Conservation (phyloP, 768 basidiomycete species). For the Clavulina sp. region DNA sequence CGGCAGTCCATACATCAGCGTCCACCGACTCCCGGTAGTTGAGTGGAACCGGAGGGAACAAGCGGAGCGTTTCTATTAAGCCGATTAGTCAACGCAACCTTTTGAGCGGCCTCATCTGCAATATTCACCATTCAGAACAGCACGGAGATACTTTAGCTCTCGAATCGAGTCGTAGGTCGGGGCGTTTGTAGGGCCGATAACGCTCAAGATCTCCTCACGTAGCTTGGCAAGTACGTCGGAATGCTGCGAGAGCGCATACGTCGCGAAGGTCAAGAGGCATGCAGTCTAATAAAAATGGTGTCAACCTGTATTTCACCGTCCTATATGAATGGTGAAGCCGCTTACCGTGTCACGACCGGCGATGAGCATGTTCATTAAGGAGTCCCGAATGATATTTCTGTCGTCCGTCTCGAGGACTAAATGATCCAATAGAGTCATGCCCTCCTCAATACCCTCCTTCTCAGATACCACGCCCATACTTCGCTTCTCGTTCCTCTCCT, state of each 20-base stretch:
- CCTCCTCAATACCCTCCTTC: no score
- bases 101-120: no score
- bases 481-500: constrained; percentile 20
- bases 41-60: constrained; percentile 31
- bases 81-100: neutral
- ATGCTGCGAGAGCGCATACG: constrained; percentile 38
- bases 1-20: constrained; percentile 1
- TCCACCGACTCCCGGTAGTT: constrained; percentile 2
- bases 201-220: constrained; percentile 31
- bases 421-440: no score
- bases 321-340: constrained; percentile 4
- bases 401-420: no score
- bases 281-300: constrained; percentile 22
- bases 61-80: constrained; percentile 32
- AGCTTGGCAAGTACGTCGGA: constrained; percentile 30
- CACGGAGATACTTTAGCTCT: constrained; percentile 46
- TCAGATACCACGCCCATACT: constrained; percentile 48
- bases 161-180: constrained; percentile 40
- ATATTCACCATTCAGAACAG: constrained; percentile 44
- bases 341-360: constrained; percentile 63
- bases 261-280: constrained; percentile 32
- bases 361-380: constrained; percentile 57
- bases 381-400: constrained; percentile 48
- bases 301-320: neutral
- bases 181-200: constrained; percentile 26